These are phyloP conservation scores for Zymoseptoria pseudotritici DNA, from an alignment of 2,329 filamentous ascomycete species.

Conservation along the genomic window DNA sequence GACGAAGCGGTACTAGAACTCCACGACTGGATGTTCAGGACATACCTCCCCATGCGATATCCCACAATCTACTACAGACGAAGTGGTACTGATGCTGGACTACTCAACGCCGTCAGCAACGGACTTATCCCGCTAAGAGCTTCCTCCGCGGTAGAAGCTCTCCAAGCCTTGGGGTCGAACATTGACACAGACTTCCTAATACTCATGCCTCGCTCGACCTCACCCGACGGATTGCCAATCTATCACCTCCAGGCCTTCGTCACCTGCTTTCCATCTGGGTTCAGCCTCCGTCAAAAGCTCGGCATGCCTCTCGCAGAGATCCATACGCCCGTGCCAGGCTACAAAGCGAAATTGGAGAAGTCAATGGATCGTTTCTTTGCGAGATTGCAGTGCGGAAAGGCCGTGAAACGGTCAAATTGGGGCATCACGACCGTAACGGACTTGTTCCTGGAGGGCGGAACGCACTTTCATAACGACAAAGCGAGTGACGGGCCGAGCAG, in stretches of 20 bases:
- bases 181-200: slow-evolving; percentile 56
- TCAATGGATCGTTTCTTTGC: slow-evolving; percentile 58
- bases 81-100: slow-evolving; percentile 16
- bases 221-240: slow-evolving; percentile 21
- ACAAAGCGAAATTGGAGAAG: slow-evolving; percentile 48
- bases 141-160: slow-evolving; percentile 32
- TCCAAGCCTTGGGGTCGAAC: slow-evolving; percentile 44
- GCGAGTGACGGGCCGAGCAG: slow-evolving; percentile 19
- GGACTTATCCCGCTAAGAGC: slow-evolving; percentile 35
- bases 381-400: slow-evolving; percentile 44
- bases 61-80: slow-evolving; percentile 39
- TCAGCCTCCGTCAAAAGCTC: slow-evolving; percentile 50
- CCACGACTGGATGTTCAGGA: slow-evolving; percentile 47
- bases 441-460: slow-evolving; percentile 37
- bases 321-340: slow-evolving; percentile 53
- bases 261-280: slow-evolving; percentile 52
- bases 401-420: slow-evolving; percentile 52
- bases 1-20: slow-evolving; percentile 47
- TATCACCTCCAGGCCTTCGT: slow-evolving; percentile 53
- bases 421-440: slow-evolving; percentile 36
- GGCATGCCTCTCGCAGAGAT: slow-evolving; percentile 47
- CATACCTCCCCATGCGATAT: slow-evolving; percentile 51
- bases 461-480: slow-evolving; percentile 35
- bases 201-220: slow-evolving; percentile 38
- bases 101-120: slow-evolving; percentile 43